Conservation (phyloP, 768 basidiomycete genomes). For the Trametes punicea region DNA sequence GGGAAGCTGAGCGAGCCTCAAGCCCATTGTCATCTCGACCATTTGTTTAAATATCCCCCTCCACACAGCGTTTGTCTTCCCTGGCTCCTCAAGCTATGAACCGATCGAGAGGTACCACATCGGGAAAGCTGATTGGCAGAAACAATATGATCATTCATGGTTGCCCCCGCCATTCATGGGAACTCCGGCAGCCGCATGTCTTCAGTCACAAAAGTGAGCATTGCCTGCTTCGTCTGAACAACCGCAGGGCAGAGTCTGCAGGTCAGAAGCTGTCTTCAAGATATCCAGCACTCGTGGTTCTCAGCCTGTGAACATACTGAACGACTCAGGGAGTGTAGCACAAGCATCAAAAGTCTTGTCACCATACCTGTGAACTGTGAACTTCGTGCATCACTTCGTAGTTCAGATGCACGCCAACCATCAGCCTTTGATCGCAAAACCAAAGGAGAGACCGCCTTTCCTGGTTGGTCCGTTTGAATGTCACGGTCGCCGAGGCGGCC, state of each 20-base stretch:
- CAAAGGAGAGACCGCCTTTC: background rate
- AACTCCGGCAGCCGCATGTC: no score
- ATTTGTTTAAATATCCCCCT: background rate
- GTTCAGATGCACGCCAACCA: constrained; percentile 5
- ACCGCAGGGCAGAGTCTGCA: no score
- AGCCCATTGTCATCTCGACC: background rate
- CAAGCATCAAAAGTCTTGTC: background rate
- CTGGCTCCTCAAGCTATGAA: background rate
- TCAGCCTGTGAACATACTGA: no score
- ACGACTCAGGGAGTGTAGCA: background rate
- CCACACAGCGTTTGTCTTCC: background rate
- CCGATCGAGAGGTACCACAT: background rate
- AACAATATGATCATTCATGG: background rate
- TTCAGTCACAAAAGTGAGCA: no score
- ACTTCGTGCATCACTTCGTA: background rate
- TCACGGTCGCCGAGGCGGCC: background rate
- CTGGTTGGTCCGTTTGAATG: background rate
- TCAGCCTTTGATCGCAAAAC: constrained; percentile 1
- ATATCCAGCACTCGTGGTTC: no score
- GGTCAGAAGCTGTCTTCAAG: no score
- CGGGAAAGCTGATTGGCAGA: background rate
- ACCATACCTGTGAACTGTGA: background rate
- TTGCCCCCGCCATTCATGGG: no score
- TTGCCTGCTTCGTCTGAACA: no score
- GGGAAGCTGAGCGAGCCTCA: background rate